These are phyloP conservation scores for Diaporthe citri DNA, from an alignment of 2,329 filamentous ascomycete genomes.

Conservation along the genomic window DNA sequence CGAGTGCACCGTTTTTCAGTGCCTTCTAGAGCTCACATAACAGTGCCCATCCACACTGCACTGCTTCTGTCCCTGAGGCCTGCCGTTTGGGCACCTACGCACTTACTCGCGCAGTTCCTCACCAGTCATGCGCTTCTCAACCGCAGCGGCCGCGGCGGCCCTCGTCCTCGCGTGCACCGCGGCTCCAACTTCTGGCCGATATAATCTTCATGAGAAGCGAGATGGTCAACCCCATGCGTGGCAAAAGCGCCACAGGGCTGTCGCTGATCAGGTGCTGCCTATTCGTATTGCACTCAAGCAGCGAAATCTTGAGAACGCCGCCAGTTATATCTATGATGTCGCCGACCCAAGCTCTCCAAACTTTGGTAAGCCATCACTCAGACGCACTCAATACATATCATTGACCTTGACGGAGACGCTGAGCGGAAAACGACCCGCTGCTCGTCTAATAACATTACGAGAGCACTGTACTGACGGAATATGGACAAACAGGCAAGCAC, in stretches of 20 bases:
- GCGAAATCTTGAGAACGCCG: constrained; percentile 35
- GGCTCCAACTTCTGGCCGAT: constrained; percentile 29
- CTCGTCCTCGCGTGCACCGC: constrained; percentile 24
- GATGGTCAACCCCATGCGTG: constrained; percentile 32
- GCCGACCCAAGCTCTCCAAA: constrained; percentile 36
- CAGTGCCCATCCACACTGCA: neutral
- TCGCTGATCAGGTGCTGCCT: constrained; percentile 34
- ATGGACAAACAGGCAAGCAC: constrained; percentile 52
- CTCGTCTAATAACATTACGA: constrained; percentile 16
- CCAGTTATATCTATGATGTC: constrained; percentile 34
- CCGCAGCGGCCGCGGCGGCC: constrained; percentile 25
- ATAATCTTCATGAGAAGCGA: constrained; percentile 37
- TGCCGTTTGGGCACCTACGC: neutral
- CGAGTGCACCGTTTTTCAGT: neutral
- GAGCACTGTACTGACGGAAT: constrained; percentile 47
- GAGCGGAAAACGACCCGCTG: neutral
- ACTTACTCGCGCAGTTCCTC: neutral
- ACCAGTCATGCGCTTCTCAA: constrained; percentile 31
- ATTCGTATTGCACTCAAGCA: constrained; percentile 36
- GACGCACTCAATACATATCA: neutral
- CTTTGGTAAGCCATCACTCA: constrained; percentile 16
- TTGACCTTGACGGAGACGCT: no score
- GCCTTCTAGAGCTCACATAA: neutral
- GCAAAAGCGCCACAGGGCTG: constrained; percentile 33
- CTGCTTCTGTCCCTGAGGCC: neutral